These are phyloP conservation scores for Aspergillus texensis DNA, from an alignment of 2,329 filamentous ascomycete species.

Conservation along the genomic window DNA sequence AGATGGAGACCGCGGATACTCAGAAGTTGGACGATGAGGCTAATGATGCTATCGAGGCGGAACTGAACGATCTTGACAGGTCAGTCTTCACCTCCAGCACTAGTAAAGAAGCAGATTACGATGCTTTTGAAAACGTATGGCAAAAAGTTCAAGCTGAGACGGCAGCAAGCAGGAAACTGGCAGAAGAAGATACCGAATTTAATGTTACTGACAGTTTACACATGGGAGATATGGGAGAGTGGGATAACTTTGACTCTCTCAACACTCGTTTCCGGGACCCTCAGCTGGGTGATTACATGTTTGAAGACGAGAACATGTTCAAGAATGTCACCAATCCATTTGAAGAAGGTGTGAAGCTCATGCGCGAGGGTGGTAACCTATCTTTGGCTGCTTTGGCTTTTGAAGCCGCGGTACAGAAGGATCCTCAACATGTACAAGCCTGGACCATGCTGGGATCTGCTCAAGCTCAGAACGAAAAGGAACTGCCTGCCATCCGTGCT, in stretches of 20 bases:
- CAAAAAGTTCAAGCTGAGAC: slow-evolving; percentile 50
- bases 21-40: slow-evolving; percentile 63
- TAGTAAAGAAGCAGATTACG: slow-evolving; percentile 65
- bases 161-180: slow-evolving; percentile 58
- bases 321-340: slow-evolving; percentile 80
- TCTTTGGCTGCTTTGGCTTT: slow-evolving; percentile 93
- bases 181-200: slow-evolving; percentile 62
- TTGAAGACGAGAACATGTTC: slow-evolving; percentile 93
- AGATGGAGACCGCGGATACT: slow-evolving; percentile 67
- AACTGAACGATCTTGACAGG: slow-evolving; percentile 88
- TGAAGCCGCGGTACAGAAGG: slow-evolving; percentile 90
- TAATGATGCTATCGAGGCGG: slow-evolving; percentile 76
- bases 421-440: slow-evolving; percentile 83
- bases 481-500: slow-evolving; percentile 90
- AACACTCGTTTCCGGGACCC: slow-evolving; percentile 74
- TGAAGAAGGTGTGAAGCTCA: slow-evolving; percentile 88
- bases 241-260: slow-evolving; percentile 72
- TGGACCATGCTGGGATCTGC: slow-evolving; percentile 91
- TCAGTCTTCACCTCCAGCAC: slow-evolving; percentile 68
- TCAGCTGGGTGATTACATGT: slow-evolving; percentile 84
- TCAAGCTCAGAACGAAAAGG: slow-evolving; percentile 98
- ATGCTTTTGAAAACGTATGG: slow-evolving; percentile 83
- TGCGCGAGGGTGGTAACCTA: slow-evolving; percentile 90
- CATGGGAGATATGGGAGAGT: slow-evolving; percentile 77
- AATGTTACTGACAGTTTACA: slow-evolving; percentile 52